A percentile compares a stretch with the other conserved stretches of the same genome.
Evolutionary conservation across 2,329 filamentous ascomycete genomes (phyloP).

Genomic region (Arthroderma uncinatum): DNA sequence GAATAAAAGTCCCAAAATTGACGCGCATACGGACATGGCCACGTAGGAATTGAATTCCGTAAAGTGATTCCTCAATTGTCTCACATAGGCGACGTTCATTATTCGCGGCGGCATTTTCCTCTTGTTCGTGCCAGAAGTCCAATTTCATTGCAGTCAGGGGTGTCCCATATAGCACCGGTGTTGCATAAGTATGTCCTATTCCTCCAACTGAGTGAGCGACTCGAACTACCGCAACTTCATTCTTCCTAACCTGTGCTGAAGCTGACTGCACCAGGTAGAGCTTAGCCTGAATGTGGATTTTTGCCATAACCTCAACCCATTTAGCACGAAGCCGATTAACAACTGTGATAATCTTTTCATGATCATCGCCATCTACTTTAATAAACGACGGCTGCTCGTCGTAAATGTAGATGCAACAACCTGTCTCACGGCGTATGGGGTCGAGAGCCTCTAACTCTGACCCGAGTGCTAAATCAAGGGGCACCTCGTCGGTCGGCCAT

Average conservation of each 20-base stretch:
- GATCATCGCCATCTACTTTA: slow-evolving; percentile 23
- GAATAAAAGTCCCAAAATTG: slow-evolving; percentile 32
- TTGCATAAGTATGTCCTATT: slow-evolving; percentile 11
- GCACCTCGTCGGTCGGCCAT: slow-evolving; percentile 37
- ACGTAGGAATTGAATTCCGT: slow-evolving; percentile 23
- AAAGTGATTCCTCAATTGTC: slow-evolving; percentile 24
- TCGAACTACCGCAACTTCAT: slow-evolving; percentile 21
- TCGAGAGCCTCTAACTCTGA: slow-evolving; percentile 36
- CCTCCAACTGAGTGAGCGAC: slow-evolving; percentile 6
- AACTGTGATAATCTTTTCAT: slow-evolving; percentile 30
- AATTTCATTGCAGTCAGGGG: slow-evolving; percentile 13
- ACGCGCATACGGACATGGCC: slow-evolving; percentile 33
- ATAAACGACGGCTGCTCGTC: slow-evolving; percentile 22
- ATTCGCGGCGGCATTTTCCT: slow-evolving; percentile 18
- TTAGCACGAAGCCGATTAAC: slow-evolving; percentile 20
- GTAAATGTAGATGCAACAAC: slow-evolving; percentile 34
- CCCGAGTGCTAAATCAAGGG: slow-evolving; percentile 33
- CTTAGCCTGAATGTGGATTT: slow-evolving; percentile 23
- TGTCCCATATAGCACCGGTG: slow-evolving; percentile 18
- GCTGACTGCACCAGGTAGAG: slow-evolving; percentile 27
- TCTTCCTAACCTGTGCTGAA: slow-evolving; percentile 14
- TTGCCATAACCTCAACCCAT: slow-evolving; percentile 23
- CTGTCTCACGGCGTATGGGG: slow-evolving; percentile 30
- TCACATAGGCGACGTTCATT: slow-evolving; percentile 24
- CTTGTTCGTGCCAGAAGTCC: slow-evolving; percentile 18